A percentile compares a stretch with the other conserved stretches of the same genome.
phyloP scores from a whole-genome alignment of 495 filamentous ascomycete genomes.

The Trichoderma virens region DNA sequence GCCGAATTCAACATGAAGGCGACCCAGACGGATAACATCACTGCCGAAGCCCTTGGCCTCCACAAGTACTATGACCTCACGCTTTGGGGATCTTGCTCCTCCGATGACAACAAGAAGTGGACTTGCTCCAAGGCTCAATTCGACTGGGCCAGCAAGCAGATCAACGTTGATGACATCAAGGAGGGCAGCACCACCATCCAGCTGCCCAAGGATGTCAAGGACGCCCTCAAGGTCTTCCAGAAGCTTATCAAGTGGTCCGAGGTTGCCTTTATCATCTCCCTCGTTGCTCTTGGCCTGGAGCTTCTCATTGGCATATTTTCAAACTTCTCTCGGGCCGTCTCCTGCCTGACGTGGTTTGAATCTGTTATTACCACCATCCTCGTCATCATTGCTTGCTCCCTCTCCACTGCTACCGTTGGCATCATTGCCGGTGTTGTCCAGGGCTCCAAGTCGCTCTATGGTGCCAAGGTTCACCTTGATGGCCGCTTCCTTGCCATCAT shows the following conservation, averaged over 20 bases:
- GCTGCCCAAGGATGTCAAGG: conserved; percentile 55
- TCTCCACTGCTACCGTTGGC: conserved; percentile 53
- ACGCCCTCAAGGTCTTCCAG: conserved; percentile 62
- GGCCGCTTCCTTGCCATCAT: conserved; percentile 56
- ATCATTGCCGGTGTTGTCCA: conserved; percentile 64
- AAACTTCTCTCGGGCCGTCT: conserved; percentile 39
- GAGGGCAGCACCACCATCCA: conserved; percentile 29
- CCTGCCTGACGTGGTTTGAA: conserved; percentile 42
- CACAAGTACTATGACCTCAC: conserved; percentile 72
- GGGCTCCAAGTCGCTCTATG: conserved; percentile 54
- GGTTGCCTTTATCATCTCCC: conserved; percentile 62
- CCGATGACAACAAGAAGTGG: conserved; percentile 34
- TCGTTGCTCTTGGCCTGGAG: conserved; percentile 64
- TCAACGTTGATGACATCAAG: conserved; percentile 47
- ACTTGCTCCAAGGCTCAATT: conserved; percentile 57
- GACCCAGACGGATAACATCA: conserved; percentile 31
- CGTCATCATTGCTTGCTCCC: conserved; percentile 49
- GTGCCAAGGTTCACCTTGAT: conserved; percentile 56
- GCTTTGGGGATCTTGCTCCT: conserved; percentile 80
- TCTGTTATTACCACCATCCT: conserved; percentile 49
- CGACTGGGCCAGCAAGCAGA: conserved; percentile 62
- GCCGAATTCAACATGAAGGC: conserved; percentile 10
- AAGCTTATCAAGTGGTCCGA: conserved; percentile 75
- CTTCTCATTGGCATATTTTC: conserved; percentile 72
- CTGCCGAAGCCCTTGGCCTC: conserved; percentile 49